These are phyloP conservation scores for Lyophyllum semitale DNA, from an alignment of 768 basidiomycete species.

Conservation along the genomic window DNA sequence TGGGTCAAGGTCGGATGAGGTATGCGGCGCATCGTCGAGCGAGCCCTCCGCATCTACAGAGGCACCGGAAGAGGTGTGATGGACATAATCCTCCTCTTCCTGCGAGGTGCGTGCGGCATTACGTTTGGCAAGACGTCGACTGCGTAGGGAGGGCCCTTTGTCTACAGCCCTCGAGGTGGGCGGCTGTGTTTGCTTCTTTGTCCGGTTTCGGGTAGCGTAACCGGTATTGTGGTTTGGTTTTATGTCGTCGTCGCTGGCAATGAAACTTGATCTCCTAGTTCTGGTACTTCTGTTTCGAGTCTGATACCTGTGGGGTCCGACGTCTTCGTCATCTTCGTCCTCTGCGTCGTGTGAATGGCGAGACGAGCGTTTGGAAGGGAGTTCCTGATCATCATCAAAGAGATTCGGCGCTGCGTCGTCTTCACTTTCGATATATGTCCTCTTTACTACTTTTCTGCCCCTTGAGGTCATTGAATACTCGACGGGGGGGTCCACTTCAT, in stretches of 20 bases:
- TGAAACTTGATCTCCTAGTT: slow-evolving; percentile 27
- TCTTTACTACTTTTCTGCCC: slow-evolving; percentile 43
- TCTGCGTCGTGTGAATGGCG: slow-evolving; percentile 21
- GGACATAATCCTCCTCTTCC: slow-evolving; percentile 55
- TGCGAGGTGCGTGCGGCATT: slow-evolving; percentile 26
- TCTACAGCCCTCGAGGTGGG: not conserved
- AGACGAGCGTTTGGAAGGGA: slow-evolving; percentile 9
- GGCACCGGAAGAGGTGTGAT: slow-evolving; percentile 46
- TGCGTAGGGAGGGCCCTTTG: slow-evolving; percentile 25
- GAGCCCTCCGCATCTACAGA: slow-evolving; percentile 62
- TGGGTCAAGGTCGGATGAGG: slow-evolving; percentile 41
- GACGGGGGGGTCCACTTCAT: slow-evolving; percentile 30
- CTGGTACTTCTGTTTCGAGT: slow-evolving; percentile 24
- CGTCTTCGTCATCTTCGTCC: slow-evolving; percentile 21
- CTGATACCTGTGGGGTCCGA: slow-evolving; percentile 27
- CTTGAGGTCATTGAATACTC: slow-evolving; percentile 30
- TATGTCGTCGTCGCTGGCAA: slow-evolving; percentile 51
- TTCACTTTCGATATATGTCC: slow-evolving; percentile 42
- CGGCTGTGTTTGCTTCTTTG: slow-evolving; percentile 29
- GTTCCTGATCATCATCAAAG: slow-evolving; percentile 31
- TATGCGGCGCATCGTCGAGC: slow-evolving; percentile 53
- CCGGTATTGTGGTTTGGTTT: slow-evolving; percentile 30
- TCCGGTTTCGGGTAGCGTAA: slow-evolving; percentile 41
- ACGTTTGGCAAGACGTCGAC: slow-evolving; percentile 29
- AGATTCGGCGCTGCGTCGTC: slow-evolving; percentile 35